phyloP scores from a whole-genome alignment of 2,329 filamentous ascomycete species.

The Zymoseptoria pseudotritici region DNA sequence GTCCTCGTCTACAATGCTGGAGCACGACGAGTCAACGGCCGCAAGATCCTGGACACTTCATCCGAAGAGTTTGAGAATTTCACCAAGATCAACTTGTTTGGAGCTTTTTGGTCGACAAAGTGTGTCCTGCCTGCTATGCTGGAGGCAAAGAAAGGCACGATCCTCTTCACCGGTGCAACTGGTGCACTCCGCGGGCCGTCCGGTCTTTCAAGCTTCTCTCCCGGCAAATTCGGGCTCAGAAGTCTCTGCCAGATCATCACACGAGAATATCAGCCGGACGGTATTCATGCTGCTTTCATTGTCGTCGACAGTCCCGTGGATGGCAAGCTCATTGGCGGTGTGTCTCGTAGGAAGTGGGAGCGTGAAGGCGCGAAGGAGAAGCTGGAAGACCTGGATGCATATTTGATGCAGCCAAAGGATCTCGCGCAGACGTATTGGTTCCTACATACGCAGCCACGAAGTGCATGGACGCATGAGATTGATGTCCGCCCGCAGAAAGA shows the following conservation, averaged over 20 bases:
- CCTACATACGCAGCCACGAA: slow-evolving; percentile 19
- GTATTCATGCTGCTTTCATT: slow-evolving; percentile 7
- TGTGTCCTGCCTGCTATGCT: slow-evolving; percentile 19
- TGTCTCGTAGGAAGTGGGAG: slow-evolving; percentile 6
- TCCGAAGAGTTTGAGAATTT: slow-evolving; percentile 20
- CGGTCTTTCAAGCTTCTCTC: slow-evolving; percentile 17
- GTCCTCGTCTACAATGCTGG: slow-evolving; percentile 21
- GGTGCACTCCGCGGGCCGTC: slow-evolving; percentile 16
- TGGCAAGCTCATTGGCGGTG: slow-evolving; percentile 10
- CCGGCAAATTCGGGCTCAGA: slow-evolving; percentile 18
- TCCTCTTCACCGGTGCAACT: slow-evolving; percentile 18
- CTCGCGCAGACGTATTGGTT: slow-evolving; percentile 15
- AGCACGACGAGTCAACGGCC: slow-evolving; percentile 18
- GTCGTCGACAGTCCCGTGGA: slow-evolving; percentile 9
- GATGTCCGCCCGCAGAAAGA: slow-evolving; percentile 20
- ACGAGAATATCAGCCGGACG: slow-evolving; percentile 7
- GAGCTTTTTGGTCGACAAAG: slow-evolving; percentile 20
- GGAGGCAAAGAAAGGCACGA: slow-evolving; percentile 15
- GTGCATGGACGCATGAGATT: slow-evolving; percentile 22
- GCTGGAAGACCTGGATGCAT: slow-evolving; percentile 6
- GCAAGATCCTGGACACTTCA: slow-evolving; percentile 16
- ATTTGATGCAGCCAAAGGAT: slow-evolving; percentile 9
- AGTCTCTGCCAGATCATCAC: slow-evolving; percentile 11
- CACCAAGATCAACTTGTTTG: slow-evolving; percentile 20
- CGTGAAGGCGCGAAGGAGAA: slow-evolving; percentile 9